Base-by-base conservation (phyloP, 2,329 filamentous ascomycete species). In the Gnomoniopsis smithogilvyi region DNA sequence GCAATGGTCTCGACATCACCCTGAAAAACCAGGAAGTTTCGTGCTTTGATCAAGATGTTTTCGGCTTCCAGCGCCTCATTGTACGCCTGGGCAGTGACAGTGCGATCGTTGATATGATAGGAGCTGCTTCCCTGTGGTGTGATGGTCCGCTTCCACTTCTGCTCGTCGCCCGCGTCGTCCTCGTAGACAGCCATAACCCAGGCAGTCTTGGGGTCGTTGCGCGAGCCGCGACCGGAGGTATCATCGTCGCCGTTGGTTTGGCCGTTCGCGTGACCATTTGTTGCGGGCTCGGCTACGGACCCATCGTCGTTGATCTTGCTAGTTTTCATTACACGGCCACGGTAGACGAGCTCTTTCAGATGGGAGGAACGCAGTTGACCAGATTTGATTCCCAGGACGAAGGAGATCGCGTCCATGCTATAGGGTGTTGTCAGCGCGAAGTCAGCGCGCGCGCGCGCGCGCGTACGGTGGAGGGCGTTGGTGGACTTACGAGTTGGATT, bases 121-220 rank as follows among this genome's bases (percentile, higher is more conserved):
- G 98, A 94, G 78, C 93, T 97, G 30, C 88, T 87, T 50, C 95
- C 95, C 63, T 87, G 83, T 66, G 83, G 91, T 3, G 93, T 98
- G 72, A 99, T 99, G 65, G 87, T 89, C 62, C 95, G 91, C 77
- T 96, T 96, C 95, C 95, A 99, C 66, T 88, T 87, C 70, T 97
- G 93, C 73, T 96, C 92, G 68, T 96, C 91, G 50, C 92, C 94
- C 2, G 92, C 92, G 71, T 99, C 95, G 70, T 99, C 95, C 72
- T 97, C 93, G 73, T 98, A 99, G 17, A 99, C 94, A 33, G 95
- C 95, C 92, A 97, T 98, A 15, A 99, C 96, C 94, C 94, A 99
- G 3, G 95, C 96, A 2, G 88, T 95, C 72, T 93, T 95, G 0
- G 95, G 95, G 67, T 99, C 94, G 64, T 86, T 85, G 38, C 85